Conservation (phyloP, 306 rosid genomes). For the Vigna mungo region DNA sequence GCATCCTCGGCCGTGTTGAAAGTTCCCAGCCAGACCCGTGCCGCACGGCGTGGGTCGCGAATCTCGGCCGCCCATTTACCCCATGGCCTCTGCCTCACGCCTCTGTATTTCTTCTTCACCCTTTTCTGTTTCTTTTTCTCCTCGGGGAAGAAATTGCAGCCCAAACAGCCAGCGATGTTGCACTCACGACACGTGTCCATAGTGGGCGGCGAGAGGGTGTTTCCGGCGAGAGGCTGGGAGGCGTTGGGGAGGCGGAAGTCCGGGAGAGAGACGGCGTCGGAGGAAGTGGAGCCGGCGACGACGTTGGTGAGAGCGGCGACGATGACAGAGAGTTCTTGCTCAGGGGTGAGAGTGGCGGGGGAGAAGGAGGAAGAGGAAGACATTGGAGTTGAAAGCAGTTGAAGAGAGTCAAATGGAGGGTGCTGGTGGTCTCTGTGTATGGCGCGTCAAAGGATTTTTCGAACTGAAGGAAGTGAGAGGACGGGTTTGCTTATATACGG, state of each 20-base stretch:
- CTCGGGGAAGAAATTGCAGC: slow-evolving; percentile 64
- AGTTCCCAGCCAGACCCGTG: slow-evolving; percentile 90
- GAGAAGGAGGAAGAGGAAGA: slow-evolving; percentile 32
- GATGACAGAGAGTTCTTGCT: slow-evolving; percentile 74
- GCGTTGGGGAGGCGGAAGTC: neutral
- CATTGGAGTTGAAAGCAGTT: slow-evolving; percentile 37
- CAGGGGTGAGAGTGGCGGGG: slow-evolving; percentile 51
- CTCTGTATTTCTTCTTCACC: slow-evolving; percentile 78
- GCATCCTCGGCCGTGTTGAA: slow-evolving; percentile 87
- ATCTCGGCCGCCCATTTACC: slow-evolving; percentile 97
- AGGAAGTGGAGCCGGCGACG: slow-evolving; percentile 63
- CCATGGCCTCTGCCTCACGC: slow-evolving; percentile 96
- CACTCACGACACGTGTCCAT: slow-evolving; percentile 64
- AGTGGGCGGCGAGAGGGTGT: slow-evolving; percentile 4
- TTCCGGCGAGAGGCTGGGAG: neutral
- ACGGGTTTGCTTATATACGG: slow-evolving; percentile 45
- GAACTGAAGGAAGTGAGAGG: neutral
- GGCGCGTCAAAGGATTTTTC: neutral
- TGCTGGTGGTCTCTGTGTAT: neutral
- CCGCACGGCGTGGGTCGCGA: slow-evolving; percentile 74
- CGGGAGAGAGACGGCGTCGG: neutral
- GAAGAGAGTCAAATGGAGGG: neutral
- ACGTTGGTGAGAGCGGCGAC: slow-evolving; percentile 81
- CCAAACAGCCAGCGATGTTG: slow-evolving; percentile 64
- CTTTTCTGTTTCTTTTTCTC: slow-evolving; percentile 55